Base-by-base conservation (phyloP, 192 early-diverging fungal species). In the Coemansia sp. region DNA sequence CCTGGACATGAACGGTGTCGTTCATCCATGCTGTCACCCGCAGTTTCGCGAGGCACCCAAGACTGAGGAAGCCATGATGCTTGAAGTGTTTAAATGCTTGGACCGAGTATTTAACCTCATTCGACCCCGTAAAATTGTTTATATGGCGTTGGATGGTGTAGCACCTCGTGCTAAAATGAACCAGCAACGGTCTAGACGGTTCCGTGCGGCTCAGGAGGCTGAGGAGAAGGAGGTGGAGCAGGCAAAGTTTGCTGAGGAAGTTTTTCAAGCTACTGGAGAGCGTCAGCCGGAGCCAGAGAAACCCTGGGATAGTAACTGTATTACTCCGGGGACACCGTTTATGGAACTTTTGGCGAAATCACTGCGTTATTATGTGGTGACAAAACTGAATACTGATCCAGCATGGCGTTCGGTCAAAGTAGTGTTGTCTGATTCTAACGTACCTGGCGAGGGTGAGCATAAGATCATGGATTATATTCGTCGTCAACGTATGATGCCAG, bases 161-260 rank as follows among this genome's bases (percentile, higher is more conserved):
- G 98, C 98, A 1, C 98, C 98, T 51, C 88, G 98, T 22, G 98
- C 98, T 20, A 99, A 99, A 68, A 98, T 99, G 97, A 99, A 99
- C 78, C 98, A 99, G 76, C 98, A 99, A 72, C 91, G 98, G 22
- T 92, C 96, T 36, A 92, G 98, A 68, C 92, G 98, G 56, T 99
- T 99, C 88, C 90, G 95, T 33, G 91, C 97, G 2, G 90, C 95
- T 9, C 93, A 93, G 68, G 94, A 95, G 57, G 81, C 71, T 4
- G 74, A 78, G 56, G 74, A 79, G 65, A 77, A 75, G 58, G 73
- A 70, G 37, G 35, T n/a, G 53, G 68, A 72, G 41, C 68, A 78
- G 28, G 34, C 62, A 22, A 48, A 67, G 59, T 54, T 65, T 17
- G 57, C 81, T 71, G 91, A 86, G 57, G 86, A 88, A 57, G 58